Percentiles rank a stretch among this genome's conserved stretches.
Conservation (phyloP, 179 eudicot species). For the Silene noctiflora region DNA sequence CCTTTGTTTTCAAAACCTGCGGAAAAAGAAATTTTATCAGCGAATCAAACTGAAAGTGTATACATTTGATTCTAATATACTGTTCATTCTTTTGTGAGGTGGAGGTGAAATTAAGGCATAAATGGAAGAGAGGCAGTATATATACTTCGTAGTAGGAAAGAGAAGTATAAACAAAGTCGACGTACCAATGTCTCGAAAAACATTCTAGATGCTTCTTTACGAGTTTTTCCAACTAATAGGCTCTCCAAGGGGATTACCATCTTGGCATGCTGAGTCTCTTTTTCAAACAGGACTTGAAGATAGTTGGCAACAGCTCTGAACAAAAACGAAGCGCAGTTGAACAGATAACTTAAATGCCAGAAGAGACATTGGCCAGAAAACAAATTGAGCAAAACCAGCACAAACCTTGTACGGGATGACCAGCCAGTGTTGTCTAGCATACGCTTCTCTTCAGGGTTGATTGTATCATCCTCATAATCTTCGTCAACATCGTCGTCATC, state of each 20-base stretch:
- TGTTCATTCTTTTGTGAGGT: neutral
- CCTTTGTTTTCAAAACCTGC: constrained; percentile 95
- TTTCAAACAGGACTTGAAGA: constrained; percentile 72
- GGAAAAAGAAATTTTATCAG: neutral
- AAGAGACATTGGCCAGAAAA: neutral
- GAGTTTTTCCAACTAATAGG: constrained; percentile 71
- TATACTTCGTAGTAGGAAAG: neutral
- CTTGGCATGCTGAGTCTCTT: constrained; percentile 59
- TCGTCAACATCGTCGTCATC: constrained; percentile 73
- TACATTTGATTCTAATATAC: neutral
- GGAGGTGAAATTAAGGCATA: neutral
- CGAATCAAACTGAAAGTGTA: neutral
- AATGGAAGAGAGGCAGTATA: neutral
- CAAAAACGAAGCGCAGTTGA: constrained; percentile 5
- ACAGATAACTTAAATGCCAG: neutral
- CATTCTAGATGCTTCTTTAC: constrained; percentile 99
- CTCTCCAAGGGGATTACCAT: constrained; percentile 61
- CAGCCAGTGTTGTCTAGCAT: constrained; percentile 85
- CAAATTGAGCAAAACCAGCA: neutral
- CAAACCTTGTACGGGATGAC: constrained; percentile 93
- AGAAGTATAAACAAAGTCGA: neutral
- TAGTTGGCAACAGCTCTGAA: constrained; percentile 94
- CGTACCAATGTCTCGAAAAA: constrained; percentile 97
- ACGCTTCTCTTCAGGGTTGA: constrained; percentile 54
- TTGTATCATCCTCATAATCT: constrained; percentile 52